Conservation (phyloP, 2,329 filamentous ascomycete genomes). For the Trichoderma endophyticum region DNA sequence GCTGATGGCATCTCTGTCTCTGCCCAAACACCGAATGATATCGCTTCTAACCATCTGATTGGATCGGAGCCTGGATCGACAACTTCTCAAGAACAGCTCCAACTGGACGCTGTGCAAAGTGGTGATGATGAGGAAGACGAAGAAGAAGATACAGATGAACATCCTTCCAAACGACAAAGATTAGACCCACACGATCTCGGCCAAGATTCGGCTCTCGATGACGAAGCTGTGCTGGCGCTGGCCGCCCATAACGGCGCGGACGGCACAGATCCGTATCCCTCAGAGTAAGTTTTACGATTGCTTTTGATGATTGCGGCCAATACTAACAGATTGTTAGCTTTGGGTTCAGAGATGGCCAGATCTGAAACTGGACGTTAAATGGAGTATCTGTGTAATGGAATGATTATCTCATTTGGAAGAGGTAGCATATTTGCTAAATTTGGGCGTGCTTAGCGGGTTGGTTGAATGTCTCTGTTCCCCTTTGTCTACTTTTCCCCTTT, state of each 20-base stretch:
- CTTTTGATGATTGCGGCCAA: neutral
- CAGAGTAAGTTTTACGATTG: slow-evolving; percentile 38
- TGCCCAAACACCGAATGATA: slow-evolving; percentile 1
- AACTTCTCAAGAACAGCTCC: slow-evolving; percentile 16
- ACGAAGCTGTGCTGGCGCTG: slow-evolving; percentile 48
- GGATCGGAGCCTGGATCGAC: slow-evolving; percentile 1
- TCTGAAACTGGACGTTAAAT: neutral
- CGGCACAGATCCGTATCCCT: slow-evolving; percentile 37
- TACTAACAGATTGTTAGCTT: slow-evolving; percentile 31
- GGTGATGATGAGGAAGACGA: slow-evolving; percentile 25
- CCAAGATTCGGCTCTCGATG: slow-evolving; percentile 28
- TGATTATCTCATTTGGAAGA: neutral
- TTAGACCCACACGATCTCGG: slow-evolving; percentile 30
- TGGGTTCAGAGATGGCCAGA: slow-evolving; percentile 40
- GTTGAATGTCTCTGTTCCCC: neutral
- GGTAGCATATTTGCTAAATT: neutral
- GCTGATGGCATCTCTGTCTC: neutral
- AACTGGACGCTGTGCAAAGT: slow-evolving; percentile 20
- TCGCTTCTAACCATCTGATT: slow-evolving; percentile 5
- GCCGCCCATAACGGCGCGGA: slow-evolving; percentile 42
- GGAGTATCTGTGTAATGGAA: neutral
- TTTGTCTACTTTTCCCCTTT: neutral
- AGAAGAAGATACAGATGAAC: slow-evolving; percentile 30
- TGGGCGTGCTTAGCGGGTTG: neutral
- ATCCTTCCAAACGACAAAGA: slow-evolving; percentile 40